Evolutionary conservation across 106 monocot species (phyloP).

Genomic region (Platanthera zijinensis): DNA sequence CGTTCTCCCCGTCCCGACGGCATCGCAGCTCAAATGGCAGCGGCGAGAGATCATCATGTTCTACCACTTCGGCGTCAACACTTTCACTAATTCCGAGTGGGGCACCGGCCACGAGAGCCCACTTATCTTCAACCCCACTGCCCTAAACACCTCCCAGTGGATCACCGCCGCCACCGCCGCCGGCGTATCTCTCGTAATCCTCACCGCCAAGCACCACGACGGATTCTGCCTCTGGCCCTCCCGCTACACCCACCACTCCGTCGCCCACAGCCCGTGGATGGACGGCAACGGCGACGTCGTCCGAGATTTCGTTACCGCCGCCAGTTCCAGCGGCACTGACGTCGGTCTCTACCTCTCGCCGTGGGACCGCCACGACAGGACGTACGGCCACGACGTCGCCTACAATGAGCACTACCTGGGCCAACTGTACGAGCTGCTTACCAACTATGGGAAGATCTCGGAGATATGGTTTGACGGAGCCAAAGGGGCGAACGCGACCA

Average conservation of each 20-base stretch:
- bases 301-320: constrained; percentile 47
- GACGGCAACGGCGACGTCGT: constrained; percentile 66
- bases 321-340: constrained; percentile 41
- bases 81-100: constrained; percentile 89
- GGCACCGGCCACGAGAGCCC: constrained; percentile 68
- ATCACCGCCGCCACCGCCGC: constrained; percentile 36
- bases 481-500: constrained; percentile 59
- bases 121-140: constrained; percentile 42
- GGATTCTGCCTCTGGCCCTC: constrained; percentile 98
- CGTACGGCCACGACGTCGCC: constrained; percentile 46
- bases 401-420: constrained; percentile 85
- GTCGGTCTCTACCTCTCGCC: constrained; percentile 79
- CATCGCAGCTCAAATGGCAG: constrained; percentile 79
- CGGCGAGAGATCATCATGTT: constrained; percentile 81
- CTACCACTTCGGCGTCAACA: constrained; percentile 96
- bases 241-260: constrained; percentile 58
- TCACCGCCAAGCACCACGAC: constrained; percentile 85
- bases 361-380: constrained; percentile 83
- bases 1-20: constrained; percentile 56
- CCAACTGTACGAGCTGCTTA: constrained; percentile 64
- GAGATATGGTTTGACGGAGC: constrained; percentile 99
- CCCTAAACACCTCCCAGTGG: constrained; percentile 64
- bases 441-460: constrained; percentile 55
- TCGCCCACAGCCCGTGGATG: constrained; percentile 54
- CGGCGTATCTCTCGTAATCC: constrained; percentile 56